Base-by-base conservation (phyloP, 2,329 filamentous ascomycete genomes). In the Drechmeria coniospora region DNA sequence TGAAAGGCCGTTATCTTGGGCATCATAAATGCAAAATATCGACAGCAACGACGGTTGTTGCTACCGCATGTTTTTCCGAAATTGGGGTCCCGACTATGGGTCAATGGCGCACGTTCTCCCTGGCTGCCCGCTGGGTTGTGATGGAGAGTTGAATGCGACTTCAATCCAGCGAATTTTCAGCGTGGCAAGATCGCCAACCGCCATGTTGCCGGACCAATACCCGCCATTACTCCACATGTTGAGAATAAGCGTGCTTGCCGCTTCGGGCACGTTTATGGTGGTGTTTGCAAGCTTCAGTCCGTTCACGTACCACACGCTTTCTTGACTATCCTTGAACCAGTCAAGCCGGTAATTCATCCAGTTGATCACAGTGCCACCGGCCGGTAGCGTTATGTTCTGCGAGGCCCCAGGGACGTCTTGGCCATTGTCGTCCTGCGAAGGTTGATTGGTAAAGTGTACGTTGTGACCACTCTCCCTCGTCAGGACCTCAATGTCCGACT, bases 161-260 rank as follows among this genome's bases (percentile, higher is more conserved):
- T 75, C 67, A 24, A 74, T 61, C 69, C 68, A 75, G 50, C 71
- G 63, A 12, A 76, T 57, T 40, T 75, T 65, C 39, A 75, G 51
- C 34, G 58, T 62, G 0, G 69, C 68, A 24, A 56, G 54, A 8
- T 50, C 53, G 4, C 55, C 52, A 5, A 57, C 42, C 5, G 44
- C 57, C 71, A 76, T 74, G 28, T 67, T 63, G 8, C 68, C 69
- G 24, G 61, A 63, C 69, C 68, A 75, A 26, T 51, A 49, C 4
- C 69, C 68, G 13, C 69, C 69, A 34, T 74, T 62, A 31, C 65
- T 65, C 69, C 70, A 75, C 26, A 67, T 57, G 39, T 74, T 75
- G 39, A 75, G 51, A 17, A 69, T 59, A 26, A 75, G 45, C 29
- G 58, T 56, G 20, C 60, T 61, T 4, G 60, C 51, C 27, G 67